Conservation (phyloP, 2,329 filamentous ascomycete genomes). For the Colletotrichum cuscutae region DNA sequence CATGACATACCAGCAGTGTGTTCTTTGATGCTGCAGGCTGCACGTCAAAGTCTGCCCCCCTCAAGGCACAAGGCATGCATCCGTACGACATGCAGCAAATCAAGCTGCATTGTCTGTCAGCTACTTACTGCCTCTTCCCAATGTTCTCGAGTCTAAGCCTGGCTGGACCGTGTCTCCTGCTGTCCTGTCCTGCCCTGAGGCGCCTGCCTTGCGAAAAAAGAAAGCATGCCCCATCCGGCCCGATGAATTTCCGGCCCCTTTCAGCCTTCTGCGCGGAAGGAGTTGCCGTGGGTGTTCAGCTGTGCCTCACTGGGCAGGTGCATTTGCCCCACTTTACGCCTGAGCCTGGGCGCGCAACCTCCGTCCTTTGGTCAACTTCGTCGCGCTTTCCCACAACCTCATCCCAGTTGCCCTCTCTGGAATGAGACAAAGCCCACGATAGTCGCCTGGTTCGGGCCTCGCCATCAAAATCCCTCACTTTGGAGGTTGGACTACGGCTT, state of each 20-base stretch:
- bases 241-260: conserved; percentile 24
- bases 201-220: not conserved
- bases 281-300: conserved; percentile 11
- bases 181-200: no score
- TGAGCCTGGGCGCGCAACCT: conserved; percentile 27
- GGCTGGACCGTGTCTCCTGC: not conserved
- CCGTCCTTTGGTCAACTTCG: conserved; percentile 26
- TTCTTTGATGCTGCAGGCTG: not conserved
- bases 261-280: conserved; percentile 18
- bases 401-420: conserved; percentile 11
- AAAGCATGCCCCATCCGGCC: conserved; percentile 5
- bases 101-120: not conserved
- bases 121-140: not conserved
- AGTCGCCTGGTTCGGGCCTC: not conserved
- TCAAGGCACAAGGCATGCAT: not conserved
- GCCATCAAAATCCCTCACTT: not conserved
- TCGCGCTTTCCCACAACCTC: conserved; percentile 31
- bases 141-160: not conserved
- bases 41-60: not conserved
- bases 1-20: not conserved
- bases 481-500: not conserved
- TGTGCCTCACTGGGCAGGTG: conserved; percentile 24
- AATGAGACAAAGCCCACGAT: not conserved
- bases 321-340: conserved; percentile 30
- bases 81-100: not conserved